phyloP scores from a whole-genome alignment of 768 basidiomycete species.

The Psilocybe cubensis region DNA sequence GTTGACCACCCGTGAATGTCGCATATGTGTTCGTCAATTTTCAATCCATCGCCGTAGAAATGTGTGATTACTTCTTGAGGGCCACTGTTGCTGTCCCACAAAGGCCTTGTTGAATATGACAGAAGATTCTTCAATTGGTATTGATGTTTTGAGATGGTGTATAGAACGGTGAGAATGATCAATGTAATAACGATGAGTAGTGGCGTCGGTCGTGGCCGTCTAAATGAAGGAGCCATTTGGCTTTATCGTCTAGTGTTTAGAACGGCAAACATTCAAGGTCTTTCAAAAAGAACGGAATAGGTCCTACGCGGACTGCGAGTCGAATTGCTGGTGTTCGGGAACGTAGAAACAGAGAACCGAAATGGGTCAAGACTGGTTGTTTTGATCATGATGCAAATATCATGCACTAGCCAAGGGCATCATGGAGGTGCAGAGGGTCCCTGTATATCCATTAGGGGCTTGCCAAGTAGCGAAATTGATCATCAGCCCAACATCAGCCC shows the following conservation, averaged over 20 bases:
- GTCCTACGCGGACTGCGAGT: neutral
- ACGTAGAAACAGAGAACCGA: too few relatives aligned
- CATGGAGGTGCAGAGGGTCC: too few relatives aligned
- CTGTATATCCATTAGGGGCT: too few relatives aligned
- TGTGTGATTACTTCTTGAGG: slow-evolving; percentile 54
- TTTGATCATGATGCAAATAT: too few relatives aligned
- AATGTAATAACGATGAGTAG: slow-evolving; percentile 37
- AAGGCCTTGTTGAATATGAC: slow-evolving; percentile 59
- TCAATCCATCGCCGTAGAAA: slow-evolving; percentile 58
- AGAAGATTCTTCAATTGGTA: slow-evolving; percentile 55
- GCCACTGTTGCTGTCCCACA: slow-evolving; percentile 60
- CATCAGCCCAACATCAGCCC: too few relatives aligned
- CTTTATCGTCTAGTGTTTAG: neutral
- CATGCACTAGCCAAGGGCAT: too few relatives aligned
- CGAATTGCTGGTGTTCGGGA: neutral
- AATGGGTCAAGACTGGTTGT: too few relatives aligned
- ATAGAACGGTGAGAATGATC: slow-evolving; percentile 33
- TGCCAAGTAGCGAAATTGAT: too few relatives aligned
- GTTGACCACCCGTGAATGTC: slow-evolving; percentile 57
- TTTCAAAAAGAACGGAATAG: neutral
- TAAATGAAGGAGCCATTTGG: slow-evolving; percentile 14
- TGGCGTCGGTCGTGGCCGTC: slow-evolving; percentile 27
- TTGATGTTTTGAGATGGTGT: slow-evolving; percentile 41
- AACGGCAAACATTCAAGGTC: neutral
- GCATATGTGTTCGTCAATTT: slow-evolving; percentile 47